Evolutionary conservation across 768 basidiomycete genomes (phyloP).

Genomic region (Xerocomellus amylosporus): DNA sequence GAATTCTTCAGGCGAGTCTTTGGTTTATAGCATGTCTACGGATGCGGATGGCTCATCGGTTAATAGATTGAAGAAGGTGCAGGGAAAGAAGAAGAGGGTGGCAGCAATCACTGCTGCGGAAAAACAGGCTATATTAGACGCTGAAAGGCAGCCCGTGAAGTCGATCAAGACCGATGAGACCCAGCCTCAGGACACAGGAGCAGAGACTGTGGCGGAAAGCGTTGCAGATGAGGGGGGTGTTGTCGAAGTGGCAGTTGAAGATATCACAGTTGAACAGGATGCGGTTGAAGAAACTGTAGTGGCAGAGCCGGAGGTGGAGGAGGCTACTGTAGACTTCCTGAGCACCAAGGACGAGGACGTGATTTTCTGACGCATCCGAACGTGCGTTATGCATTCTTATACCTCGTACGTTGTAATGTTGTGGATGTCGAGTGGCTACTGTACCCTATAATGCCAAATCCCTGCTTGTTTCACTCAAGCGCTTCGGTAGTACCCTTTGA

Average conservation of each 20-base stretch:
- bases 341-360: conserved; percentile 89
- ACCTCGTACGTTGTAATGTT: conserved; percentile 8
- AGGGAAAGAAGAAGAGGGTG: conserved; percentile 94
- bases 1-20: conserved; percentile 79
- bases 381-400: conserved; percentile 4
- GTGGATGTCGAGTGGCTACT: conserved; percentile 1
- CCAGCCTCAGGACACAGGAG: conserved; percentile 7
- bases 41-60: conserved; percentile 1
- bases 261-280: conserved; percentile 28
- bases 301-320: conserved; percentile 24
- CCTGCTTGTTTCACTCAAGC: conserved; percentile 8
- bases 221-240: not conserved
- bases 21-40: not conserved
- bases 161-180: not conserved
- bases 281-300: conserved; percentile 18
- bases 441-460: conserved; percentile 11
- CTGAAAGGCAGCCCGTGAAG: conserved; percentile 6
- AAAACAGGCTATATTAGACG: conserved; percentile 6
- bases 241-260: conserved; percentile 27
- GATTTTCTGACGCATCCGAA: conserved; percentile 63
- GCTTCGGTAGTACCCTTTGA: not conserved
- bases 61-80: conserved; percentile 88
- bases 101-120: conserved; percentile 44
- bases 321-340: conserved; percentile 58
- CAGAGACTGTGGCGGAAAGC: conserved; percentile 1